phyloP scores from a whole-genome alignment of 164 flowering plant species.

The Vitis vinifera region DNA sequence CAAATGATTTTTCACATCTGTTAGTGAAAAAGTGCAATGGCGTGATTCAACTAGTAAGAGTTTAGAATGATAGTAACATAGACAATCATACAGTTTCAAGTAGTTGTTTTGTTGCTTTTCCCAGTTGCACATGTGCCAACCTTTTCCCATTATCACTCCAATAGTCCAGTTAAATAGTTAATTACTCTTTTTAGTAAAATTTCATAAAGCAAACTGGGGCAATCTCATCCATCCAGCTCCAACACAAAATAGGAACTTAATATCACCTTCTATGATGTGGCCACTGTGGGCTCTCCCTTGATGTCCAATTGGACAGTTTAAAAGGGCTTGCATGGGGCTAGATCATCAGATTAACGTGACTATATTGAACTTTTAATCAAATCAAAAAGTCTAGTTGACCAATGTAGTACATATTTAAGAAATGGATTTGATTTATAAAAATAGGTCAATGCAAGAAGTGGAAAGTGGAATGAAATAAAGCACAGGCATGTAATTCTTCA shows the following conservation, averaged over 20 bases:
- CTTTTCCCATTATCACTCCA: too few relatives aligned
- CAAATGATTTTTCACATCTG: constrained; percentile 3
- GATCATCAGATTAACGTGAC: background rate
- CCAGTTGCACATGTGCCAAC: too few relatives aligned
- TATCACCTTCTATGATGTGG: background rate
- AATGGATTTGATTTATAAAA: background rate
- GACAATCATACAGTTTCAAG: too few relatives aligned
- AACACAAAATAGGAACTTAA: background rate
- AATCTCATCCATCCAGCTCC: too few relatives aligned
- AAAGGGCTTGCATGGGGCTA: background rate
- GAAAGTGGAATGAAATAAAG: background rate
- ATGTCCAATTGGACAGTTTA: background rate
- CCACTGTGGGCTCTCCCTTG: background rate
- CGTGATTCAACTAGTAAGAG: background rate
- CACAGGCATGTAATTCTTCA: background rate
- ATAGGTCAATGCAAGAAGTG: constrained; percentile 1
- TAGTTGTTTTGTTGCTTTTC: too few relatives aligned
- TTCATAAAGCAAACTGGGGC: too few relatives aligned
- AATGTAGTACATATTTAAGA: background rate
- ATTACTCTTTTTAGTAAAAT: too few relatives aligned
- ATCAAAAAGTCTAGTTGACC: background rate
- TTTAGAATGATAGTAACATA: background rate
- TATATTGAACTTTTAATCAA: background rate
- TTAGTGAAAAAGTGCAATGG: background rate
- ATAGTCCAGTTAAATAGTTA: too few relatives aligned